Conservation (phyloP, 257 asterid genomes). For the Solanum megistacrolobum region DNA sequence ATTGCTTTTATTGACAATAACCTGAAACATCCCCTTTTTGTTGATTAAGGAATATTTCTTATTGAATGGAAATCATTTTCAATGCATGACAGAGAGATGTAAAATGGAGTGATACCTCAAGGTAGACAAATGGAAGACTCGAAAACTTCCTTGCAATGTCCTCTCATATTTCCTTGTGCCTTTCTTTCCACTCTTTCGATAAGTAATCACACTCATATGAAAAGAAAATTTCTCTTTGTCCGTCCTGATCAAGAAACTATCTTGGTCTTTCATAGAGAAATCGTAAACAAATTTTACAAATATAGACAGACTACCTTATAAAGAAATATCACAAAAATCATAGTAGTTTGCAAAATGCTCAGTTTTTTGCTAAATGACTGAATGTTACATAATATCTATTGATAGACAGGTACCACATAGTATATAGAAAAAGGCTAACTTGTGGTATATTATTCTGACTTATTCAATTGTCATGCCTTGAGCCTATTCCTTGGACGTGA, state of each 20-base stretch:
- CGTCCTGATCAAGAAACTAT: background rate
- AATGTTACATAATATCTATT: background rate
- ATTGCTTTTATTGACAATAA: background rate
- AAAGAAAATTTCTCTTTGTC: background rate
- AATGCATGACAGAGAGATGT: background rate
- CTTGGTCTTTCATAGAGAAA: background rate
- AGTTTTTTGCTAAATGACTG: background rate
- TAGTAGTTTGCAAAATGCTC: background rate
- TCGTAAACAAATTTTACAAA: background rate
- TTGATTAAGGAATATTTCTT: background rate
- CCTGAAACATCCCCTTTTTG: background rate
- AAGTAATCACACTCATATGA: conserved; percentile 47
- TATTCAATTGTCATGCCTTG: background rate
- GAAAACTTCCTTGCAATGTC: conserved; percentile 34
- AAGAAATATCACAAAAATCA: background rate
- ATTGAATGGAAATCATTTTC: background rate
- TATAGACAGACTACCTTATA: background rate
- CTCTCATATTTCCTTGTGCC: conserved; percentile 20
- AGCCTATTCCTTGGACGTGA: no score
- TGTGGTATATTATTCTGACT: background rate
- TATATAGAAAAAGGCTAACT: background rate
- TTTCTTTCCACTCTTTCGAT: conserved; percentile 73
- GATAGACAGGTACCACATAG: background rate
- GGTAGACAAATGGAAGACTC: conserved; percentile 36
- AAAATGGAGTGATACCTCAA: conserved; percentile 35